Conservation (phyloP, 192 early-diverging fungal species). For the Chytriomyces sp. region DNA sequence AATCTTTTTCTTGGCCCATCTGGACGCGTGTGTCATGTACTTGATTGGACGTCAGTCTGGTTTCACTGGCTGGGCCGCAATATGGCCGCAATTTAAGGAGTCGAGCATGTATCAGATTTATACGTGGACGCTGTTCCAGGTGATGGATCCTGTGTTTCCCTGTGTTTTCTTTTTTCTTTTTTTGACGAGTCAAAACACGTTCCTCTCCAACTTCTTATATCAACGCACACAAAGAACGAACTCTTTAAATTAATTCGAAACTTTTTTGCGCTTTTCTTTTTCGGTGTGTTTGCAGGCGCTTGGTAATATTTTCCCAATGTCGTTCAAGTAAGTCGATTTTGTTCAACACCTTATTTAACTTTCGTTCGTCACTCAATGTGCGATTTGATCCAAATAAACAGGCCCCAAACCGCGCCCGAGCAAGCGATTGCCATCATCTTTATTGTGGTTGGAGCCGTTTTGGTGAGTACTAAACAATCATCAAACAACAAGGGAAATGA, state of each 20-base stretch:
- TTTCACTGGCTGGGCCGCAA: conserved; percentile 13
- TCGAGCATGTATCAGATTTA: conserved; percentile 6
- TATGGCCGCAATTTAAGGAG: not conserved
- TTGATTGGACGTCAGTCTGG: not conserved
- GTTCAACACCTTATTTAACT: not conserved
- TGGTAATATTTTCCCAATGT: conserved; percentile 27
- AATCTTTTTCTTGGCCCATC: conserved; percentile 18
- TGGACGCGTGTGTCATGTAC: conserved; percentile 16
- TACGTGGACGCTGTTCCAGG: conserved; percentile 26
- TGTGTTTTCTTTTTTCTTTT: conserved; percentile 2
- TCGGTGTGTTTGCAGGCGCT: conserved; percentile 10
- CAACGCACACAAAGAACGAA: too few species aligned
- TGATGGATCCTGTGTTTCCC: conserved; percentile 1
- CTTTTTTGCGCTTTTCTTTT: not conserved
- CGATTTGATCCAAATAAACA: not conserved
- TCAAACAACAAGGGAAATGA: not conserved
- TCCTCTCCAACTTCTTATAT: too few species aligned
- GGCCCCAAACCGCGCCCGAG: conserved; percentile 5
- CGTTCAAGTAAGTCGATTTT: conserved; percentile 26
- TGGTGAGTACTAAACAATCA: not conserved
- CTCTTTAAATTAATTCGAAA: not conserved
- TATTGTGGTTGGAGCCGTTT: conserved; percentile 12
- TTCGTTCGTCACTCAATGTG: not conserved
- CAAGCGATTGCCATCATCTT: conserved; percentile 7
- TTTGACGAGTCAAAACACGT: not conserved